Base-by-base conservation (phyloP, 768 basidiomycete species). In the Amanita subjunquillea region DNA sequence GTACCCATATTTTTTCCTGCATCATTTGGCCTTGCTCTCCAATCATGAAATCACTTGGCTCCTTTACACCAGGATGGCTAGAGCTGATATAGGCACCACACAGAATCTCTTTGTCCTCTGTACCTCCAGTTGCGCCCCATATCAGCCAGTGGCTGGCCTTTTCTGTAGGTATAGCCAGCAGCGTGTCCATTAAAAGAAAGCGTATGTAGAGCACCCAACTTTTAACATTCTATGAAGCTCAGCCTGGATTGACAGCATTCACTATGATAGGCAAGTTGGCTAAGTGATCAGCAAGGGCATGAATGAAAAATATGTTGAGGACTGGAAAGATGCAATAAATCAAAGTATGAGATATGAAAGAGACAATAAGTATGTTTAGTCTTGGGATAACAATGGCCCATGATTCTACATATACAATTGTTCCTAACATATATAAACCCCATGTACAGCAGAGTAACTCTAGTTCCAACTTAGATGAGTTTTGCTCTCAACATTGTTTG, bases 161-260 rank as follows among this genome's bases (percentile, higher is more conserved):
- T 48, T 76, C 72, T 2, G 70, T 56, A 0, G 69, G 63, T n/a
- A 63, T 64, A 1, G 67, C 73, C 0, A 78, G 39, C 0, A 63
- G 2, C 4, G 48, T 58, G 37, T 70, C 65, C 56, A 69, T 60
- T 2, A 71, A 20, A 32, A 51, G 49, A 15, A 51, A 36, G 4
- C 4, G 5, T 34, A 34, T 4, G 69, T 4, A 9, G 58, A 12
- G 6, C 54, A 47, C 27, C 51, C 25, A 22, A 64, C 6, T 0
- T 60, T 62, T 2, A 4, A 70, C n/a, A 5, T 56, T 23, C 68
- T 56, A 0, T 62, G 58, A 1, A 78, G 58, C 20, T 69, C 64
- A 69, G 2, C 74, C 74, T n/a, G 76, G 76, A 48, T 70, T 68
- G 30, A 71, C 63, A 30, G 65, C 41, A 51, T 66, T 65, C 51